Conservation (phyloP, 129 eudicot species). For the Artemisia argyi region DNA sequence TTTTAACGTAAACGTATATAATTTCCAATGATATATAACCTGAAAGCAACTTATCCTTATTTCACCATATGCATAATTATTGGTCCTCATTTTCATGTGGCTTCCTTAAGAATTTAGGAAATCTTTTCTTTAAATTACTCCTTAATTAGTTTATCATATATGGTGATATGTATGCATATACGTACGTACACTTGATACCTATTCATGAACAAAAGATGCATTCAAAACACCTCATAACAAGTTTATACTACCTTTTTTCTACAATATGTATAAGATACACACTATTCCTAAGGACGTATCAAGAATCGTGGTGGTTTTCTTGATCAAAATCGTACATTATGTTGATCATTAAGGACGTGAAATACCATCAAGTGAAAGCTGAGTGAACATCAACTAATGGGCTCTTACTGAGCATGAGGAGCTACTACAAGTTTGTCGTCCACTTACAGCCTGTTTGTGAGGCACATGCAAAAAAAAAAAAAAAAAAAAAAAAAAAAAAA, state of each 20-base stretch:
- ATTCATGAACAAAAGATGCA: neutral
- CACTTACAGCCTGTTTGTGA: slow-evolving; percentile 24
- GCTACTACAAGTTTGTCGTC: slow-evolving; percentile 28
- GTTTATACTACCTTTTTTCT: neutral
- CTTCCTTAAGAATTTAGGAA: neutral
- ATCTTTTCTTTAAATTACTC: neutral
- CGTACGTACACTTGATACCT: neutral
- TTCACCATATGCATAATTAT: neutral
- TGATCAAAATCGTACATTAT: slow-evolving; percentile 14
- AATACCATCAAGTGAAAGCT: slow-evolving; percentile 16
- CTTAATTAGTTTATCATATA: neutral
- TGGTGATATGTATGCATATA: neutral
- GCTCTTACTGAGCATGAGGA: slow-evolving; percentile 22
- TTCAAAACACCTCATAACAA: neutral
- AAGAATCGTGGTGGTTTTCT: neutral
- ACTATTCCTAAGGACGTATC: neutral
- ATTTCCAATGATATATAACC: slow-evolving; percentile 9
- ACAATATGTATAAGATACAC: neutral
- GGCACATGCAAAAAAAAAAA: slow-evolving; percentile 26
- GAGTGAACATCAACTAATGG: slow-evolving; percentile 24
- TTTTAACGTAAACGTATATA: neutral
- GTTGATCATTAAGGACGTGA: neutral
- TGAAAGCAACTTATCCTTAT: slow-evolving; percentile 27
- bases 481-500: no score
- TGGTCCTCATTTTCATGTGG: neutral